Conservation (phyloP, 2,329 filamentous ascomycete genomes). For the Coniochaeta sp. region DNA sequence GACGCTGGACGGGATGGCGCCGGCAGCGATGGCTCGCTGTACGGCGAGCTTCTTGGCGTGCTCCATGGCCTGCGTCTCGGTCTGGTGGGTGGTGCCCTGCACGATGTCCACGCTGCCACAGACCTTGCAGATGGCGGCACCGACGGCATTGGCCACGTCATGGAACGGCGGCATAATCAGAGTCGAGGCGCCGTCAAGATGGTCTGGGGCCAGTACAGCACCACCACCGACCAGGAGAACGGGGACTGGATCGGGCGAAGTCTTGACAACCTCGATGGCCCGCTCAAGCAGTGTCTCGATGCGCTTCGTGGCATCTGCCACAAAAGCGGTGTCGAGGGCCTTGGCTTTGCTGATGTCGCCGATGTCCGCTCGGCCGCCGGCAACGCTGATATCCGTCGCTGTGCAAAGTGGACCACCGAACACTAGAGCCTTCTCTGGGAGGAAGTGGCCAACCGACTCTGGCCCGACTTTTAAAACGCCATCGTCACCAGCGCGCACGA, state of each 20-base stretch:
- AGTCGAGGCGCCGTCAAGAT: conserved; percentile 24
- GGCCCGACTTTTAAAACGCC: conserved; percentile 33
- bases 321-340: conserved; percentile 12
- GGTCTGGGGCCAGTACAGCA: conserved; percentile 30
- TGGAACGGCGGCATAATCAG: conserved; percentile 28
- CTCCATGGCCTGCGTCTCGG: conserved; percentile 13
- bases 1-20: conserved; percentile 19
- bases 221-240: conserved; percentile 37
- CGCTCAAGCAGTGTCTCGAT: conserved; percentile 14
- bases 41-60: conserved; percentile 13
- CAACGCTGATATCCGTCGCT: conserved; percentile 35
- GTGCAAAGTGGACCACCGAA: conserved; percentile 41
- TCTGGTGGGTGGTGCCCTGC: conserved; percentile 12
- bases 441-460: conserved; percentile 42
- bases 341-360: conserved; percentile 26
- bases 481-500: conserved; percentile 23
- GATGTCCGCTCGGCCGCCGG: conserved; percentile 43
- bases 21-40: conserved; percentile 11
- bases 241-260: conserved; percentile 16
- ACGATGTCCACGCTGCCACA: conserved; percentile 19
- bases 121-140: conserved; percentile 37
- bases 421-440: conserved; percentile 35
- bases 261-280: conserved; percentile 19
- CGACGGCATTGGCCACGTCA: conserved; percentile 42
- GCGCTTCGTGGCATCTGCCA: conserved; percentile 13